Base-by-base conservation (phyloP, 2,329 filamentous ascomycete genomes). In the Xylaria sp. region DNA sequence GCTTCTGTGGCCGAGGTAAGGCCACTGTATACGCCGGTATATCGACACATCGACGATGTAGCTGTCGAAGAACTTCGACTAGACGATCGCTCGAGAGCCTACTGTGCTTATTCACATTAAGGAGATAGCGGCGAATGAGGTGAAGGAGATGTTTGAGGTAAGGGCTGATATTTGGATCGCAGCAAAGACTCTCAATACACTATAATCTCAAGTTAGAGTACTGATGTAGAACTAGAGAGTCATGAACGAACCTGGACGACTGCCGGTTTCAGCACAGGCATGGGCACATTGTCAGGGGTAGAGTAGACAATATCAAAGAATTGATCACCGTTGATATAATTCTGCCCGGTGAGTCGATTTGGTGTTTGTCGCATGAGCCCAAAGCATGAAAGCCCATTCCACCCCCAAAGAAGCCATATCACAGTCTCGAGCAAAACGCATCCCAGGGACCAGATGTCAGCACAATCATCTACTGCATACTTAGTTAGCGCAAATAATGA, bases 1-100 rank as follows among this genome's bases (percentile, higher is more conserved):
- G 63, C 63, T 66, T 66, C 9, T 26, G 63, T 56, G 63, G 63
- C 63, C 63, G 63, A 66, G 63, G 58, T 3, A 48, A 4, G 20
- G 49, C 57, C 6, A 66, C 49, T 4, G 63, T 61, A 40, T 66
- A 61, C 9, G 49, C n/a, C 38, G 63, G 63, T n/a, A 40, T 38
- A n/a, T 59, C 36, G 6, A 44, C 11, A 17, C 38, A 53, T 0
- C 11, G 23, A 17, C 40, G 56, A 28, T 54, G 28, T 6, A 59
- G 33, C 9, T 49, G n/a, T 9, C 51, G 44, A 40, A 49, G 53
- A 11, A 36, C 46, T 20, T 36, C 23, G 10, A 38, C 31, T 15
- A 60, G 42, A 40, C n/a, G n/a, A 13, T 38, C 28, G 4, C 58
- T 60, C 1, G 28, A 7, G 15, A 36, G 42, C 11, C 44, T 60